These are phyloP conservation scores for Graphilbum sp. DNA, from an alignment of 2,329 filamentous ascomycete genomes.

Conservation along the genomic window DNA sequence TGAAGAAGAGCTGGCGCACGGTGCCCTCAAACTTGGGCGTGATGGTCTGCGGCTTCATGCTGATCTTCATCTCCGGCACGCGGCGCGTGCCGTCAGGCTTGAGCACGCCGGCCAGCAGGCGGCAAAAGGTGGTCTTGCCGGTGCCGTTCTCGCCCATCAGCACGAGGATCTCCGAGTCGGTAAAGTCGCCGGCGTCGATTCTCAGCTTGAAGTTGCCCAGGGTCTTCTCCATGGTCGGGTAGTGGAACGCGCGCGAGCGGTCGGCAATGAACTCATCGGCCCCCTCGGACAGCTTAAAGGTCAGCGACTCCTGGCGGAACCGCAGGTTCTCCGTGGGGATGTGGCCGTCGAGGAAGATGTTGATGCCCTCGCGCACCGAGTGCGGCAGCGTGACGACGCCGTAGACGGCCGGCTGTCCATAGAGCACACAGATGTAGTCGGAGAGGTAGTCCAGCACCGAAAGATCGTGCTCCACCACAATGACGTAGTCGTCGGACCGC, in stretches of 20 bases:
- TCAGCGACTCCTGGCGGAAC: slow-evolving; percentile 92
- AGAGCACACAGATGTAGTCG: slow-evolving; percentile 94
- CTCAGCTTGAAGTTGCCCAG: slow-evolving; percentile 59
- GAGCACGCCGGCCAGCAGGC: slow-evolving; percentile 79
- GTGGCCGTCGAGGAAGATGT: slow-evolving; percentile 96
- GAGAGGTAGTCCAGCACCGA: slow-evolving; percentile 97
- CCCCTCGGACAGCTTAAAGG: slow-evolving; percentile 84
- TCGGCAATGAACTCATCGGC: slow-evolving; percentile 78
- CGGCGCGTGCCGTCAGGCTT: slow-evolving; percentile 70
- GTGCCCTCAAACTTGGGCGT: slow-evolving; percentile 96
- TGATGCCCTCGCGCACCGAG: slow-evolving; percentile 96
- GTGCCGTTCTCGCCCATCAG: slow-evolving; percentile 99
- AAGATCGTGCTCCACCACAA: slow-evolving; percentile 98
- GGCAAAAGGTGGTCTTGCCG: slow-evolving; percentile 94
- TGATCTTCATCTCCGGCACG: slow-evolving; percentile 84
- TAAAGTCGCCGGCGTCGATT: slow-evolving; percentile 75
- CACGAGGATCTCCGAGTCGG: slow-evolving; percentile 95
- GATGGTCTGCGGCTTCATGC: slow-evolving; percentile 85
- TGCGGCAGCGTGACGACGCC: slow-evolving; percentile 93
- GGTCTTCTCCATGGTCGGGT: slow-evolving; percentile 86
- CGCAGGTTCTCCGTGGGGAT: slow-evolving; percentile 93
- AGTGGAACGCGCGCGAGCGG: slow-evolving; percentile 69
- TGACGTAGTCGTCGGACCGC: slow-evolving; percentile 82
- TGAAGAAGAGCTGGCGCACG: slow-evolving; percentile 96
- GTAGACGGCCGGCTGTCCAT: slow-evolving; percentile 88